Percentiles rank a stretch among this genome's conserved stretches.
Evolutionary conservation across 2,329 filamentous ascomycete genomes (phyloP).

Genomic region (Ploettnerulaceae sp.): DNA sequence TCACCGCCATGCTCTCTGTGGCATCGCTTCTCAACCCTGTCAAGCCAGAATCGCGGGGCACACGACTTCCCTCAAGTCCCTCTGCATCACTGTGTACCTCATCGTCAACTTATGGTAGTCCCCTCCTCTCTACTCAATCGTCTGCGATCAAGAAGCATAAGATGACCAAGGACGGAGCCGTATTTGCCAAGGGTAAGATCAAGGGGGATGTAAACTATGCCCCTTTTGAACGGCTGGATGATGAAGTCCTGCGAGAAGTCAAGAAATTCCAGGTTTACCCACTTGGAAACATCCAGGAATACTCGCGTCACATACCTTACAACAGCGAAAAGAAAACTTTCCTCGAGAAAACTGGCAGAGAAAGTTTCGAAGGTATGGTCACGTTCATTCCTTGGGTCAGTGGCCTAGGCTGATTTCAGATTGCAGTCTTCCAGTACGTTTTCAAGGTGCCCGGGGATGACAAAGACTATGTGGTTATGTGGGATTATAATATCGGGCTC

Average conservation of each 20-base stretch:
- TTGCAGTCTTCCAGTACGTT: conserved; percentile 74
- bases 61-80: conserved; percentile 41
- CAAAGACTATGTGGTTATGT: conserved; percentile 73
- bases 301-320: conserved; percentile 79
- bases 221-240: conserved; percentile 65
- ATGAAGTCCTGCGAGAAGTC: conserved; percentile 52
- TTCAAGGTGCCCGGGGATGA: conserved; percentile 68
- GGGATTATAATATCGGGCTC: conserved; percentile 94
- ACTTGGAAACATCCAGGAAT: conserved; percentile 55
- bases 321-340: conserved; percentile 92
- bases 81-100: conserved; percentile 26
- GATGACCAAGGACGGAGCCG: conserved; percentile 58
- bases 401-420: conserved; percentile 20
- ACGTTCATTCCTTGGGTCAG: conserved; percentile 11
- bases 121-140: conserved; percentile 22
- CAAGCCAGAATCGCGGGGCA: conserved; percentile 35
- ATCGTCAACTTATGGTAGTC: conserved; percentile 28
- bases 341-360: conserved; percentile 76
- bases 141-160: conserved; percentile 46
- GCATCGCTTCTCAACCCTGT: conserved; percentile 62
- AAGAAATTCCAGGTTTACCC: conserved; percentile 62
- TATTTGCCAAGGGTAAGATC: conserved; percentile 56
- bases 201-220: conserved; percentile 68
- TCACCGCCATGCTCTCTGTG: conserved; percentile 55
- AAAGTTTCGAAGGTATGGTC: conserved; percentile 76